Evolutionary conservation across 305 asterid genomes (phyloP).

Genomic region (Fraxinus floribunda): DNA sequence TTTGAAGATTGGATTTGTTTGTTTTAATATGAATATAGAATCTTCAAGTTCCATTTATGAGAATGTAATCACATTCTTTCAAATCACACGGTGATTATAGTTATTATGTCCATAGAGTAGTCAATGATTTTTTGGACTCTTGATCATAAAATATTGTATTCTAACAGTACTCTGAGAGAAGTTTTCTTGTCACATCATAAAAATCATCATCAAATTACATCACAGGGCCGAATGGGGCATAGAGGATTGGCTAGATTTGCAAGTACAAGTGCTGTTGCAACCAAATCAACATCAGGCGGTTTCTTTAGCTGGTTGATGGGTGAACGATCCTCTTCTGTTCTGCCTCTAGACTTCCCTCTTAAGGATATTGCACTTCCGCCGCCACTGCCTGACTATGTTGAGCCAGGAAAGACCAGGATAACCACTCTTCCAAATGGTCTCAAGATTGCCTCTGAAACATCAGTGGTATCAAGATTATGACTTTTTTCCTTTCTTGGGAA

Average conservation of each 20-base stretch:
- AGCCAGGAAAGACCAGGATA: slow-evolving; percentile 69
- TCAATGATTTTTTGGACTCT: not conserved
- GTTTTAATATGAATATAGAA: not conserved
- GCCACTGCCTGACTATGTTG: slow-evolving; percentile 75
- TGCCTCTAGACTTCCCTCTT: slow-evolving; percentile 82
- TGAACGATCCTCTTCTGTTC: slow-evolving; percentile 49
- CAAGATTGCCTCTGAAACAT: slow-evolving; percentile 75
- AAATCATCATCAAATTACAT: not conserved
- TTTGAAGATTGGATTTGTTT: not conserved
- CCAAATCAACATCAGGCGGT: slow-evolving; percentile 65
- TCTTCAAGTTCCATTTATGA: not conserved
- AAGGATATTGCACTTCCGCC: slow-evolving; percentile 60
- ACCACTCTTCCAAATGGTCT: slow-evolving; percentile 81
- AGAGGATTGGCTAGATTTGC: slow-evolving; percentile 62
- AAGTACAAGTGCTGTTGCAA: slow-evolving; percentile 69
- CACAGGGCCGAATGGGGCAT: slow-evolving; percentile 53
- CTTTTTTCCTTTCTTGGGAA: not conserved
- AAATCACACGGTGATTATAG: not conserved
- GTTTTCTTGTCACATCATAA: not conserved
- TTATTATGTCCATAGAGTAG: not conserved
- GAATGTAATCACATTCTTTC: not conserved
- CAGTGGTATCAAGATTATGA: slow-evolving; percentile 52
- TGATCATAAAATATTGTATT: not conserved
- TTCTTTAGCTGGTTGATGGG: slow-evolving; percentile 73
- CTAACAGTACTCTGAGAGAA: not conserved